Base-by-base conservation (phyloP, 495 filamentous ascomycete genomes). In the Schizothecium vesticola region DNA sequence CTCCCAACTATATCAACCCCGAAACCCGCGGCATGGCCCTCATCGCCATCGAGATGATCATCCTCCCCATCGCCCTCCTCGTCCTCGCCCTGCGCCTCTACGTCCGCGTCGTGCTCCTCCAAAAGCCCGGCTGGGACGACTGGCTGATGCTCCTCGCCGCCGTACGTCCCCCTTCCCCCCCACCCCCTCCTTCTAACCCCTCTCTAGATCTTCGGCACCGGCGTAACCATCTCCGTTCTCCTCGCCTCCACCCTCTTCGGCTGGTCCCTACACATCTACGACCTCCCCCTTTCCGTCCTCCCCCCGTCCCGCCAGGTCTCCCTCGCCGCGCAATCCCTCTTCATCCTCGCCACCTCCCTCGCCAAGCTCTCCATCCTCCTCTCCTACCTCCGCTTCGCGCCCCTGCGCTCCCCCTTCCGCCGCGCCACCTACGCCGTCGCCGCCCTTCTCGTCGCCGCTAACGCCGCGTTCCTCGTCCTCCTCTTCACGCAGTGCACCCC, bases 1-100 rank as follows among this genome's bases (percentile, higher is more conserved):
- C 58, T n/a, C 81, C 86, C 4, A 87, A 89, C 71, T 86, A 85
- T 73, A 70, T 76, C 66, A 72, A 88, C 68, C 86, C 86, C 6
- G 73, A 76, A 24, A 84, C 81, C 5, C 82, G 84, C 61, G 86
- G 85, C 0, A 76, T 80, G 0, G 71, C 33, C 0, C 65, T 77
- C 23, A 12, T 77, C 59, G 69, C 73, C 57, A 62, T 76, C 36
- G 72, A 76, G 55, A 10, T 74, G n/a, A 66, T 62, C 59, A 68
- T 68, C 31, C 68, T 78, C 2, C 43, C 71, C 0, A 6, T 73
- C 19, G 71, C 70, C 12, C 19, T 73, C 22, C 55, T 74, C 23
- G 68, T 62, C 24, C 59, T 78, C 24, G 28, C 36, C 3, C 63
- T 78, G 16, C 71, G 76, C 7, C 59, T 76, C 19, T 78, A 73